phyloP scores from a whole-genome alignment of 495 filamentous ascomycete genomes.

The Penicillium longicatenatum region DNA sequence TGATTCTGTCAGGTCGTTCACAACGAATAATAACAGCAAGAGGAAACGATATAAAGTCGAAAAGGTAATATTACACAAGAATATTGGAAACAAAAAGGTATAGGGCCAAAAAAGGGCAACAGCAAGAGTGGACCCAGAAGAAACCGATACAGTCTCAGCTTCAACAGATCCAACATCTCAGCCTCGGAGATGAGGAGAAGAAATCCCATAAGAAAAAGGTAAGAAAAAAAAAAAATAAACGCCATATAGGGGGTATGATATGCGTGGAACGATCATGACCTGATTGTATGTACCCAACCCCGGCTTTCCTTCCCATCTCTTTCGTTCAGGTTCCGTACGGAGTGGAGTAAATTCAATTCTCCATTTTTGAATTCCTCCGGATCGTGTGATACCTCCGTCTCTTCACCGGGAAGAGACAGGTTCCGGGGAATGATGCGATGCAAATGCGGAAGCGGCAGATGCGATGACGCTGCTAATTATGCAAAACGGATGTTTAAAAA shows the following conservation, averaged over 20 bases:
- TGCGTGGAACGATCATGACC: constrained; percentile 29
- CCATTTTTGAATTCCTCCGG: neutral
- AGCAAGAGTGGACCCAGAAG: neutral
- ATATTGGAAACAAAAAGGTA: neutral
- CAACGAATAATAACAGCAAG: neutral
- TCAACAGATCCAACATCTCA: neutral
- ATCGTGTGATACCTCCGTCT: neutral
- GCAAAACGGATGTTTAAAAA: constrained; percentile 8
- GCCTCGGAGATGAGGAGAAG: neutral
- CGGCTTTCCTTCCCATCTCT: constrained; percentile 2
- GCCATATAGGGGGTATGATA: constrained; percentile 32
- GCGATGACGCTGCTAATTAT: constrained; percentile 21
- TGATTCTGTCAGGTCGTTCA: neutral
- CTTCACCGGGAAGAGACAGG: constrained; percentile 20
- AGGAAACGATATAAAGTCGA: neutral
- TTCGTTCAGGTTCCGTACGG: constrained; percentile 15
- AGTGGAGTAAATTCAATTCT: neutral
- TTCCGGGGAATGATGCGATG: constrained; percentile 2
- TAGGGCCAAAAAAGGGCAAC: neutral
- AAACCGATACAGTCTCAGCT: neutral
- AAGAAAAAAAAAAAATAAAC: constrained; percentile 16
- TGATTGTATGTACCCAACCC: constrained; percentile 23
- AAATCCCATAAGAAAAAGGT: neutral
- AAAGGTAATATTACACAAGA: neutral
- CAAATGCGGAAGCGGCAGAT: constrained; percentile 15